These are phyloP conservation scores for Citrus reticulata DNA, from an alignment of 345 rosid genomes.

Conservation along the genomic window DNA sequence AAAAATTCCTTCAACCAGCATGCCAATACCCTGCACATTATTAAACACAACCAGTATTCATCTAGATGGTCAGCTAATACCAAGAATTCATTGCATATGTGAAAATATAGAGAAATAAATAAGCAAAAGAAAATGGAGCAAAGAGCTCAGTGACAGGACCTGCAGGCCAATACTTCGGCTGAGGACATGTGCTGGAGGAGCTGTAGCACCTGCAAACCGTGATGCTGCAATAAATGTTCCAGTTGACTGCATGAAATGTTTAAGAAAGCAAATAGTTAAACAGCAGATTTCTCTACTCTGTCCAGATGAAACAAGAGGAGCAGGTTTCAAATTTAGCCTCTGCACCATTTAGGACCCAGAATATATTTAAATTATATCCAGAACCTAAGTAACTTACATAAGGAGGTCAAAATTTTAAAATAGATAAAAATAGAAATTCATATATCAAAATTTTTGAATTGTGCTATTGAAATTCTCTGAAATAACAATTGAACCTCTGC, in stretches of 20 bases:
- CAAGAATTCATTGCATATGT: neutral
- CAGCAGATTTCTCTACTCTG: conserved; percentile 2
- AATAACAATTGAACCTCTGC: conserved; percentile 58
- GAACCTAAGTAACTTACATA: neutral
- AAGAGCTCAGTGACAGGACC: conserved; percentile 33
- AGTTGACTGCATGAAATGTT: conserved; percentile 59
- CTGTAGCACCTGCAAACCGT: conserved; percentile 88
- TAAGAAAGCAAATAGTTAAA: neutral
- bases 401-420: neutral
- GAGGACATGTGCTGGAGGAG: conserved; percentile 90
- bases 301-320: neutral
- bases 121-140: neutral
- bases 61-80: neutral
- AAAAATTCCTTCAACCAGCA: conserved; percentile 82
- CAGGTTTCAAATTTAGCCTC: neutral
- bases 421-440: neutral
- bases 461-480: neutral
- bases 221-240: conserved; percentile 81
- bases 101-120: neutral
- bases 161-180: conserved; percentile 90
- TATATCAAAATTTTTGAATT: neutral
- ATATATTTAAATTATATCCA: neutral
- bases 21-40: conserved; percentile 63
- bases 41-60: neutral
- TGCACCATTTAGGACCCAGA: neutral